phyloP scores from a whole-genome alignment of 1,284 basidiomycete genomes.

The Cryptococcus depauperatus region DNA sequence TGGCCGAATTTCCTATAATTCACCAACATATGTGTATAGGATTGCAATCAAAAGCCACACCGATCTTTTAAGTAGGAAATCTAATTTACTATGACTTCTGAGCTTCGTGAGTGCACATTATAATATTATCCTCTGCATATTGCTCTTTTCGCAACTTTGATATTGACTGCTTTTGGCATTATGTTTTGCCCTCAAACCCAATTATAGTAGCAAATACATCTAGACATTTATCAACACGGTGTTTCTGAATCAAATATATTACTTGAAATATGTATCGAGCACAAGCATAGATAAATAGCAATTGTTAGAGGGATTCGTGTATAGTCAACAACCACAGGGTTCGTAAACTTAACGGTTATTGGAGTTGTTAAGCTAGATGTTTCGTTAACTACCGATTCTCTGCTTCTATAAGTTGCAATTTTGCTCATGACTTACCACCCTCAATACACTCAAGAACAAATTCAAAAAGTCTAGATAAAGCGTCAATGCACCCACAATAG shows the following conservation, averaged over 20 bases:
- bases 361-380: constrained; percentile 13
- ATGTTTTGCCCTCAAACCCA: background rate
- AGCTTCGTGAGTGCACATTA: no score
- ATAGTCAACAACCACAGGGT: background rate
- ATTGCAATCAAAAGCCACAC: no score
- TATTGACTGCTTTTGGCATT: background rate
- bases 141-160: background rate
- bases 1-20: no score
- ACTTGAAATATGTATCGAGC: no score
- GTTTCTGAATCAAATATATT: no score
- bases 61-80: no score
- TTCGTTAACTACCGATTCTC: background rate
- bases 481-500: constrained; percentile 29
- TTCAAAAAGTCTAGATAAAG: constrained; percentile 26
- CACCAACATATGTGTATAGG: no score
- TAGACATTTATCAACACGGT: background rate
- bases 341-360: constrained; percentile 13
- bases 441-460: constrained; percentile 12
- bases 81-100: no score
- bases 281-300: background rate
- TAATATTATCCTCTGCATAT: no score
- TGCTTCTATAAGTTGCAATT: no score
- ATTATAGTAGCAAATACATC: background rate
- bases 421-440: constrained; percentile 6
- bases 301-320: background rate